Conservation (phyloP, 2,329 filamentous ascomycete species). For the Neonectria sp. region DNA sequence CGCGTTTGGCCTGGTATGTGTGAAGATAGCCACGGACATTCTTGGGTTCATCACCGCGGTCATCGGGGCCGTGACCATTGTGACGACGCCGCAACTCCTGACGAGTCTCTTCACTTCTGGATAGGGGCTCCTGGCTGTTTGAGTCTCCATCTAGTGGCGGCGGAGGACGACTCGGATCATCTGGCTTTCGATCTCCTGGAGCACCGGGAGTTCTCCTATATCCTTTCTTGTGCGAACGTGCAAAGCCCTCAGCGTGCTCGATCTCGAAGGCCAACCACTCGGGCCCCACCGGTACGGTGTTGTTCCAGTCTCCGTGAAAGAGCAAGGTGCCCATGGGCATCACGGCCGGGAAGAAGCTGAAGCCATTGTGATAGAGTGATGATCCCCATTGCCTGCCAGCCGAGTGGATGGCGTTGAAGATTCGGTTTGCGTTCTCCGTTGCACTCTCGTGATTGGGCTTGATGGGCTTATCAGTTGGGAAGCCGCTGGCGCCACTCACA, state of each 20-base stretch:
- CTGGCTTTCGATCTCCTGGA: neutral
- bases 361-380: conserved; percentile 81
- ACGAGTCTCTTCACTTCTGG: conserved; percentile 7
- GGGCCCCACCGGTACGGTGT: conserved; percentile 64
- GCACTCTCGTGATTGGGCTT: conserved; percentile 57
- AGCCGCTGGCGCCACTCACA: conserved; percentile 17
- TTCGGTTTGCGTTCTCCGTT: conserved; percentile 69
- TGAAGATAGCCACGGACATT: conserved; percentile 73
- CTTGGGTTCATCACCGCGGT: conserved; percentile 15
- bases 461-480: conserved; percentile 38
- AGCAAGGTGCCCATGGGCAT: conserved; percentile 76
- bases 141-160: conserved; percentile 14
- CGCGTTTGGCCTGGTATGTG: conserved; percentile 72
- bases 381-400: conserved; percentile 84
- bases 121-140: conserved; percentile 9
- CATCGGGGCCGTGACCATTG: conserved; percentile 6
- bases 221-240: conserved; percentile 50
- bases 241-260: conserved; percentile 80
- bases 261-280: conserved; percentile 86
- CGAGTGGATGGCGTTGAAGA: conserved; percentile 82
- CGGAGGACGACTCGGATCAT: conserved; percentile 9
- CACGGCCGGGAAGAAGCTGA: conserved; percentile 77
- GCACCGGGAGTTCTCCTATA: neutral
- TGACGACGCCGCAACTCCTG: conserved; percentile 31
- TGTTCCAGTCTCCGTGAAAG: conserved; percentile 73